Conservation (phyloP, 257 asterid species). For the Solanum rostratum region DNA sequence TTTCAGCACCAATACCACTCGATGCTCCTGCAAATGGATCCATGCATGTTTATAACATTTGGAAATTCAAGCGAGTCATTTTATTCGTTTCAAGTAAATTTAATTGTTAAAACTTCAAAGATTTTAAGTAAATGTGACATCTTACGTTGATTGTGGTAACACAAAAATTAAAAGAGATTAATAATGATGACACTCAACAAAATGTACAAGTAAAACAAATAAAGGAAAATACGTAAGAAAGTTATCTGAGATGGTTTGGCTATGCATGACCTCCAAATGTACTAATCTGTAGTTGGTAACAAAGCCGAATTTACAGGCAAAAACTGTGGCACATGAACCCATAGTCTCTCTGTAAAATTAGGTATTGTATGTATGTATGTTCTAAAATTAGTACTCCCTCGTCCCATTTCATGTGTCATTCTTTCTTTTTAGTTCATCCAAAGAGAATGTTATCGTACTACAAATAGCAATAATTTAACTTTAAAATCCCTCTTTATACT, state of each 20-base stretch:
- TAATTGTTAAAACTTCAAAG: not conserved
- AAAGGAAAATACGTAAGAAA: not conserved
- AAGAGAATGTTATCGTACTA: no score
- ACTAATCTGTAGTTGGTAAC: no score
- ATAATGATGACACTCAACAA: not conserved
- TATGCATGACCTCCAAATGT: not conserved
- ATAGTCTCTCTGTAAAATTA: no score
- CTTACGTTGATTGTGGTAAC: not conserved
- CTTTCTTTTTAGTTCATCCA: no score
- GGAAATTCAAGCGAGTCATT: not conserved
- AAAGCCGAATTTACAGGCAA: no score
- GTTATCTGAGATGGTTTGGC: not conserved
- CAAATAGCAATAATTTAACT: no score
- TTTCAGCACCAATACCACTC: constrained; percentile 83
- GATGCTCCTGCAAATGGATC: constrained; percentile 51
- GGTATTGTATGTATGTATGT: no score
- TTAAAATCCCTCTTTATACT: no score
- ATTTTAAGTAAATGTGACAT: not conserved
- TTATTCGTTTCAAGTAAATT: not conserved
- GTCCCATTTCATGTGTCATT: no score
- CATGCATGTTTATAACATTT: not conserved
- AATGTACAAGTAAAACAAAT: not conserved
- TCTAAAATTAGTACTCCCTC: no score
- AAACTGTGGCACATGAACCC: no score
- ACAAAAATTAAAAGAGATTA: not conserved